A percentile compares a stretch with the other conserved stretches of the same genome.
phyloP scores from a whole-genome alignment of 805 yeast genomes.

The Komagataella kurtzmanii region DNA sequence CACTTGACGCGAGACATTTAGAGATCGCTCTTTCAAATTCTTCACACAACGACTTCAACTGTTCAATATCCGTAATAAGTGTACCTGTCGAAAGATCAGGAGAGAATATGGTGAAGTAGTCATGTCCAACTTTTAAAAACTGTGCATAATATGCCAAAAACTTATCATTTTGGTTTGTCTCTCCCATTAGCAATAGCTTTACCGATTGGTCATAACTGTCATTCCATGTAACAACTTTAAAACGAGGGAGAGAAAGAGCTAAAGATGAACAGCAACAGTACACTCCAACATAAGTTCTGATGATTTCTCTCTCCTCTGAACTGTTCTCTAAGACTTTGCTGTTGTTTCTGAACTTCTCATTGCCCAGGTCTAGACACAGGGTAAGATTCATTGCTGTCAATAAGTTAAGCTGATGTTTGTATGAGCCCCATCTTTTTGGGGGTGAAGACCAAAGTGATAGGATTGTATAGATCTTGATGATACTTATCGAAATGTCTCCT shows the following conservation, averaged over 20 bases:
- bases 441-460: slow-evolving; percentile 41
- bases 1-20: slow-evolving; percentile 25
- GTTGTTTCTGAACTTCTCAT: slow-evolving; percentile 16
- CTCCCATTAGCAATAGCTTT: slow-evolving; percentile 19
- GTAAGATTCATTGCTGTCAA: slow-evolving; percentile 29
- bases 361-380: slow-evolving; percentile 35
- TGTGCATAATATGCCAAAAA: slow-evolving; percentile 31
- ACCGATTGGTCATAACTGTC: slow-evolving; percentile 25
- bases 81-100: slow-evolving; percentile 10
- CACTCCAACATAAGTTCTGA: slow-evolving; percentile 32
- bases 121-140: slow-evolving; percentile 35
- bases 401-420: slow-evolving; percentile 35
- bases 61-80: not conserved
- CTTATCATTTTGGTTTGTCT: slow-evolving; percentile 22
- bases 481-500: slow-evolving; percentile 25
- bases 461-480: slow-evolving; percentile 28
- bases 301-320: slow-evolving; percentile 19
- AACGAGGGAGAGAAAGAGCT: slow-evolving; percentile 35
- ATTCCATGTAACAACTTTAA: slow-evolving; percentile 35
- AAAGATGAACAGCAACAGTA: slow-evolving; percentile 38
- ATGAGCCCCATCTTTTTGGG: slow-evolving; percentile 36
- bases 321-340: slow-evolving; percentile 13
- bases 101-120: slow-evolving; percentile 26
- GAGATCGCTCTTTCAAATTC: slow-evolving; percentile 27
- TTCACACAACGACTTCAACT: slow-evolving; percentile 18